phyloP scores from a whole-genome alignment of 2,329 filamentous ascomycete species.

The Emmonsiellopsis sp. region DNA sequence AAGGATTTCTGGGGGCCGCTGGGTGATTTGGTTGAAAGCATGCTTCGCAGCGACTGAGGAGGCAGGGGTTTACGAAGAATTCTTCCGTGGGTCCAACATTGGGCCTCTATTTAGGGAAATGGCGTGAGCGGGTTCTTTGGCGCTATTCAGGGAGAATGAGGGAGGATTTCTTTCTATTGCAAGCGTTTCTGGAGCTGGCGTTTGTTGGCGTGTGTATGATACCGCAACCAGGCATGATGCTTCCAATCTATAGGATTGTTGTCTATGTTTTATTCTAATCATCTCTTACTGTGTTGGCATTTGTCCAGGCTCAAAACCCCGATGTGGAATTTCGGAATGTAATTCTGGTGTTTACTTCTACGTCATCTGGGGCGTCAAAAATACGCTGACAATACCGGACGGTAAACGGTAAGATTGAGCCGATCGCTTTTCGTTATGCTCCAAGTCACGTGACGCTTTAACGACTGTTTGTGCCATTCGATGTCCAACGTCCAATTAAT shows the following conservation, averaged over 20 bases:
- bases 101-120: neutral
- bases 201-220: neutral
- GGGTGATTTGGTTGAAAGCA: conserved; percentile 92
- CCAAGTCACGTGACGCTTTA: neutral
- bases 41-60: conserved; percentile 78
- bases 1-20: conserved; percentile 97
- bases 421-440: neutral
- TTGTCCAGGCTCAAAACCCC: no score
- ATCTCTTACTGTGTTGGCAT: no score
- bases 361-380: neutral
- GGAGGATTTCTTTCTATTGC: neutral
- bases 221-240: neutral
- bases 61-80: neutral
- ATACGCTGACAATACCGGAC: neutral
- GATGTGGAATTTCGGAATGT: neutral
- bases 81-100: neutral
- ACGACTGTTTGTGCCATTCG: neutral
- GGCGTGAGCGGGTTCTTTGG: neutral
- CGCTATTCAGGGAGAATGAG: neutral
- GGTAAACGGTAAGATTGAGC: neutral
- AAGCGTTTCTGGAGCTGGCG: neutral
- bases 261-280: neutral
- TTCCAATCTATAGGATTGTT: neutral
- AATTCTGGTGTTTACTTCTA: neutral
- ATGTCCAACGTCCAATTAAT: neutral